These are phyloP conservation scores for Mortierella alpina DNA, from an alignment of 192 early-diverging fungal species.

Conservation along the genomic window DNA sequence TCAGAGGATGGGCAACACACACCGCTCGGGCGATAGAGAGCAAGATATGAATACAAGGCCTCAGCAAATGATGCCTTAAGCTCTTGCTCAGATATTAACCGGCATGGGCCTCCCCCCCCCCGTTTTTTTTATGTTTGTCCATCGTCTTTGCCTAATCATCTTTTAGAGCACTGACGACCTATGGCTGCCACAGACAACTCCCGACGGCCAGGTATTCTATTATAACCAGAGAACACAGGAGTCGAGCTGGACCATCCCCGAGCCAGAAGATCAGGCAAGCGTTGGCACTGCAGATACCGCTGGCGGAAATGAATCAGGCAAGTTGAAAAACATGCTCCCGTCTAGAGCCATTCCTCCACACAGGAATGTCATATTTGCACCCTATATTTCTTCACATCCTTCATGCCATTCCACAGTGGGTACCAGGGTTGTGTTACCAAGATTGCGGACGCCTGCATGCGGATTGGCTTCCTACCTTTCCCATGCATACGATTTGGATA, in stretches of 20 bases:
- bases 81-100: neutral
- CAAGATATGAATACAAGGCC: neutral
- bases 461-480: no score
- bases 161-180: conserved; percentile 45
- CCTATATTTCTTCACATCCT: no score
- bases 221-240: conserved; percentile 56
- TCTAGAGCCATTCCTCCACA: neutral
- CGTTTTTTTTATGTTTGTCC: neutral
- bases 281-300: conserved; percentile 22
- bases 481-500: no score
- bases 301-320: conserved; percentile 29
- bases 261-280: conserved; percentile 32
- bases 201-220: conserved; percentile 61
- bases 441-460: no score
- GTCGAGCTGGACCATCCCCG: conserved; percentile 56
- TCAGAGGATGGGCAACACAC: no score
- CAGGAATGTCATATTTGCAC: neutral
- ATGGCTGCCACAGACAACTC: conserved; percentile 59
- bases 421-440: no score
- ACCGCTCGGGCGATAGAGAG: neutral
- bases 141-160: neutral
- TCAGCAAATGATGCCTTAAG: no score
- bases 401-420: no score
- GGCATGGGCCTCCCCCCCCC: neutral
- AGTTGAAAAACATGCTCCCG: neutral